phyloP scores from a whole-genome alignment of 345 rosid genomes.

The Salix brachista region DNA sequence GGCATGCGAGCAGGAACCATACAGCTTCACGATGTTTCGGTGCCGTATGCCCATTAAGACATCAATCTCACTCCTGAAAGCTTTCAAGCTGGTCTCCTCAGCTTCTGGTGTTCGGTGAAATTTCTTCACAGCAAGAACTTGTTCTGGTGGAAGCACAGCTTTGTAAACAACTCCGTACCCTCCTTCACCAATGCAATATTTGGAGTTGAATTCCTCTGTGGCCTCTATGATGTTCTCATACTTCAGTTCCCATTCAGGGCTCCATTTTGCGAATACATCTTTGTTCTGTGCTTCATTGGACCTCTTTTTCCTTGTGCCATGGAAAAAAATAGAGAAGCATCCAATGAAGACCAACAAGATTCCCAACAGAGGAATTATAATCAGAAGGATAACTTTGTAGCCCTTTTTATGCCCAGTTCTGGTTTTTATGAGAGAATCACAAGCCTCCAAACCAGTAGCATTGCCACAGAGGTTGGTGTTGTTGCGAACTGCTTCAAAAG shows the following conservation, averaged over 20 bases:
- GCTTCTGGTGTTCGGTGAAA: not conserved
- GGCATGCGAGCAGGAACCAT: not conserved
- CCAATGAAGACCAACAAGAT: not conserved
- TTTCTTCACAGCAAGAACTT: constrained; percentile 12
- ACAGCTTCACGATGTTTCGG: constrained; percentile 1
- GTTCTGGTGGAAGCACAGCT: not conserved
- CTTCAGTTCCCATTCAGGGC: not conserved
- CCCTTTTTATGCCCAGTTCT: not conserved
- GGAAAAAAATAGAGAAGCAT: not conserved
- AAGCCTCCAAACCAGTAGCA: constrained; percentile 4
- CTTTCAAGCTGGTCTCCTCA: not conserved
- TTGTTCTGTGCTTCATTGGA: not conserved
- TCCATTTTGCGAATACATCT: not conserved
- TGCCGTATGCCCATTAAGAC: not conserved
- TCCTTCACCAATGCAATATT: constrained; percentile 3
- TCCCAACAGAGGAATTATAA: not conserved
- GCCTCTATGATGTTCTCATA: constrained; percentile 3
- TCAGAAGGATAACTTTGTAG: not conserved
- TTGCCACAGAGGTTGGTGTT: constrained; percentile 19
- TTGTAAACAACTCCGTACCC: constrained; percentile 4
- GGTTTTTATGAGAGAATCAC: not conserved
- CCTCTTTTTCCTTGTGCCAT: not conserved
- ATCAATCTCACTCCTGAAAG: constrained; percentile 5
- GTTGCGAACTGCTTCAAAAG: constrained; percentile 10
- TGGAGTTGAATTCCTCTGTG: constrained; percentile 6